Evolutionary conservation across 2,329 filamentous ascomycete genomes (phyloP).

Genomic region (Trichoderma arundinaceum): DNA sequence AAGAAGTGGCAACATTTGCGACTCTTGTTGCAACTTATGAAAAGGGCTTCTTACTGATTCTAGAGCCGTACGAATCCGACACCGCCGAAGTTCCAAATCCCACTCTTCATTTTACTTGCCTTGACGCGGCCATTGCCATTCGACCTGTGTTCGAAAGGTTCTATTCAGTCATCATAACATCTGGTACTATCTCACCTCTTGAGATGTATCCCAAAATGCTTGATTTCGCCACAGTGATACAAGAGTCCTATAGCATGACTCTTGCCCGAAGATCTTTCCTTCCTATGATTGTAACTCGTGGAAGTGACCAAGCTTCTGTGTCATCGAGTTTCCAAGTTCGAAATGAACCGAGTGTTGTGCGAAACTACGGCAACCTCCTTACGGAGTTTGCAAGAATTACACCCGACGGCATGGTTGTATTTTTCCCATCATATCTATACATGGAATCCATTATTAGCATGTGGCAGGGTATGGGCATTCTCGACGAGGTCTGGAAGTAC

Average conservation of each 20-base stretch:
- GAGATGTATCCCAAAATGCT: slow-evolving; percentile 99
- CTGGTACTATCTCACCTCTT: slow-evolving; percentile 92
- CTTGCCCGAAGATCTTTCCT: slow-evolving; percentile 92
- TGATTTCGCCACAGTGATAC: slow-evolving; percentile 86
- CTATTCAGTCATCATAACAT: slow-evolving; percentile 97
- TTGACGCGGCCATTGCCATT: slow-evolving; percentile 97
- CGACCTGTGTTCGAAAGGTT: slow-evolving; percentile 97
- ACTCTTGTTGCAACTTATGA: slow-evolving; percentile 97
- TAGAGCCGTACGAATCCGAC: slow-evolving; percentile 97
- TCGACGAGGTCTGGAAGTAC: slow-evolving; percentile 98
- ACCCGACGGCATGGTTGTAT: slow-evolving; percentile 97
- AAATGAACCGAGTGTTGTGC: slow-evolving; percentile 94
- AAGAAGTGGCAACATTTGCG: slow-evolving; percentile 97
- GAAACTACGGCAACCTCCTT: slow-evolving; percentile 92
- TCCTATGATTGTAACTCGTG: slow-evolving; percentile 95
- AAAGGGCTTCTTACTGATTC: slow-evolving; percentile 90
- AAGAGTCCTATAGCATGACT: slow-evolving; percentile 98
- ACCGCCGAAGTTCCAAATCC: slow-evolving; percentile 95
- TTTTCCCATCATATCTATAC: slow-evolving; percentile 98
- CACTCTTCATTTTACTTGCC: slow-evolving; percentile 93
- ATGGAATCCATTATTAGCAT: slow-evolving; percentile 99
- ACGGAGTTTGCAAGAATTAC: slow-evolving; percentile 97
- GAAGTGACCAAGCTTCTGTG: slow-evolving; percentile 90
- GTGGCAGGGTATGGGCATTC: slow-evolving; percentile 98
- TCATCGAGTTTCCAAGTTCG: slow-evolving; percentile 94